These are phyloP conservation scores for Rhodofomes roseus DNA, from an alignment of 1,284 basidiomycete genomes.

Conservation along the genomic window DNA sequence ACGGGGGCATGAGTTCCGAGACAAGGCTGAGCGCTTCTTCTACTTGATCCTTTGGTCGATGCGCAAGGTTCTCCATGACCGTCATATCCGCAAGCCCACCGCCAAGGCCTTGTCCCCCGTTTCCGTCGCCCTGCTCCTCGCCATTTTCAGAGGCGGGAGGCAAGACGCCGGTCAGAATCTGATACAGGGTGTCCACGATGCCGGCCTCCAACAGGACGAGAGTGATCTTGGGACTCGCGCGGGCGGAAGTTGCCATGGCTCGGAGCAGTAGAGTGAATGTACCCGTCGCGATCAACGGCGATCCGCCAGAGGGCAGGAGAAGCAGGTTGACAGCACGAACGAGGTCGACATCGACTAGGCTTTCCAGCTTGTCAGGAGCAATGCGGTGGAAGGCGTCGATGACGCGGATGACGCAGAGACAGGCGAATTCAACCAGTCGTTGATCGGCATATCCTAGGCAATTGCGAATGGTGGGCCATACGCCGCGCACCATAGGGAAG, in stretches of 20 bases:
- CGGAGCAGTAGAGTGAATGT: slow-evolving; percentile 89
- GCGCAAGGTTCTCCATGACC: slow-evolving; percentile 95
- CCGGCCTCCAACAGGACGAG: slow-evolving; percentile 85
- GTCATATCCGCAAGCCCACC: slow-evolving; percentile 92
- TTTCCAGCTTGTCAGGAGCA: slow-evolving; percentile 81
- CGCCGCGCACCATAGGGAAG: slow-evolving; percentile 82
- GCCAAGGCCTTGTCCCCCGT: slow-evolving; percentile 69
- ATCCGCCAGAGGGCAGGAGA: slow-evolving; percentile 83
- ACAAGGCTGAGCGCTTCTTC: slow-evolving; percentile 88
- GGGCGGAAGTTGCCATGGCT: slow-evolving; percentile 80
- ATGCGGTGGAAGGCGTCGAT: slow-evolving; percentile 88
- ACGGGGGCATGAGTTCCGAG: slow-evolving; percentile 86
- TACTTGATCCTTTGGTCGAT: slow-evolving; percentile 94
- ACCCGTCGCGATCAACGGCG: slow-evolving; percentile 76
- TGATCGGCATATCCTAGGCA: slow-evolving; percentile 90
- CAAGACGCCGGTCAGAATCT: slow-evolving; percentile 88
- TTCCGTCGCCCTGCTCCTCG: slow-evolving; percentile 62
- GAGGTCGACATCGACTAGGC: slow-evolving; percentile 78
- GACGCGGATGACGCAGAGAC: slow-evolving; percentile 88
- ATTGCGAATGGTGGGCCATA: slow-evolving; percentile 90
- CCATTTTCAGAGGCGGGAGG: slow-evolving; percentile 58
- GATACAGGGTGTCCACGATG: slow-evolving; percentile 87
- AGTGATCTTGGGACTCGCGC: slow-evolving; percentile 84
- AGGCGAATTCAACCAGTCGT: slow-evolving; percentile 90
- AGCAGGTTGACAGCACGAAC: slow-evolving; percentile 83